Evolutionary conservation across 768 basidiomycete genomes (phyloP).

Genomic region (Cyclocybe aegerita): DNA sequence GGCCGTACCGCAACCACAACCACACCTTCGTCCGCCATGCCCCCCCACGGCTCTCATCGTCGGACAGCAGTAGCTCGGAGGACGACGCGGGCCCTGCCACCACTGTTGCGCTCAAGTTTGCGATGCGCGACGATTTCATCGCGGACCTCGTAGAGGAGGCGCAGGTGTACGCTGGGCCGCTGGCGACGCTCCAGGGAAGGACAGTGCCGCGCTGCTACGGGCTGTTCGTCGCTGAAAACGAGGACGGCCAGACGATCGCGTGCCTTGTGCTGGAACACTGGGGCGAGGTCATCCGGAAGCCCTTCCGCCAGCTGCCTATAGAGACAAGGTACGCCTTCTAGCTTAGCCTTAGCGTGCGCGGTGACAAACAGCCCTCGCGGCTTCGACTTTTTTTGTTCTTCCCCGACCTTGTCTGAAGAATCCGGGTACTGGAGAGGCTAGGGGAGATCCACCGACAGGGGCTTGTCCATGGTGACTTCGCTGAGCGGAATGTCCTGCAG

Average conservation of each 20-base stretch:
- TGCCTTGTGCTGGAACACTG: conserved; percentile 38
- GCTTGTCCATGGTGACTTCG: conserved; percentile 38
- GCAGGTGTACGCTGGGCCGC: conserved; percentile 27
- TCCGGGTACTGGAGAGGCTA: conserved; percentile 30
- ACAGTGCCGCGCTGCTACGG: conserved; percentile 34
- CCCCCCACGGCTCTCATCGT: background rate
- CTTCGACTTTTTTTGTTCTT: background rate
- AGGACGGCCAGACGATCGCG: conserved; percentile 31
- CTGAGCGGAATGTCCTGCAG: conserved; percentile 39
- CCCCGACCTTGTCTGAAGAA: conserved; percentile 15
- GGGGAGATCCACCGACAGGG: conserved; percentile 34
- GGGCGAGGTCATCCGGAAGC: conserved; percentile 31
- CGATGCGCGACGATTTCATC: conserved; percentile 36
- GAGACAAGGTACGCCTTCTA: conserved; percentile 28
- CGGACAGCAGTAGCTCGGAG: background rate
- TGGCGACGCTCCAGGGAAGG: conserved; percentile 31
- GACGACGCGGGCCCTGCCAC: background rate
- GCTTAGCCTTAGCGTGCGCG: background rate
- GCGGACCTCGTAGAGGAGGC: conserved; percentile 33
- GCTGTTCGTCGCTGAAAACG: conserved; percentile 28
- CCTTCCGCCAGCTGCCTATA: conserved; percentile 27
- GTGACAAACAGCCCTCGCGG: background rate
- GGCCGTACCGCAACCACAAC: background rate
- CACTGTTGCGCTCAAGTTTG: conserved; percentile 34
- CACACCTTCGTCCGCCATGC: too few species aligned